A percentile compares a stretch with the other conserved stretches of the same genome.
These are phyloP conservation scores for Cercophora scortea DNA, from an alignment of 495 filamentous ascomycete species.

Conservation along the genomic window DNA sequence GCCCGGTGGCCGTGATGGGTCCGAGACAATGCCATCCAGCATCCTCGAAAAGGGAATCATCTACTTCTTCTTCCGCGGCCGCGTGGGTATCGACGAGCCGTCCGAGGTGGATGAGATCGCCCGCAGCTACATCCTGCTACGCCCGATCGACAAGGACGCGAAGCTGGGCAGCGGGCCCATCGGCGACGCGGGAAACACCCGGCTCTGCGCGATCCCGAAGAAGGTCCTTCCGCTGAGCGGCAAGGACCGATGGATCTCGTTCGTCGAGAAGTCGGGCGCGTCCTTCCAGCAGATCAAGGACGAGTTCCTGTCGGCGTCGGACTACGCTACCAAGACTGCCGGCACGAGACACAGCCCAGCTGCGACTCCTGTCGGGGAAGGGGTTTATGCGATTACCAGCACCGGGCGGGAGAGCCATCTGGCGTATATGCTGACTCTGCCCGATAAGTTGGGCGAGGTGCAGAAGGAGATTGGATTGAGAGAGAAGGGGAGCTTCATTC, in stretches of 20 bases:
- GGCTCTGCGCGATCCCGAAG: constrained; percentile 76
- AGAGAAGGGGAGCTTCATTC: constrained; percentile 66
- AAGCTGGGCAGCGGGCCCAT: constrained; percentile 58
- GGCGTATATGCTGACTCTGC: constrained; percentile 77
- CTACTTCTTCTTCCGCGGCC: constrained; percentile 84
- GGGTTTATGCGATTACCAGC: constrained; percentile 75
- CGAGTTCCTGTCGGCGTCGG: constrained; percentile 54
- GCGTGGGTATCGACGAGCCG: constrained; percentile 67
- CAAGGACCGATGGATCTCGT: constrained; percentile 68
- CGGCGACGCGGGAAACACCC: constrained; percentile 54
- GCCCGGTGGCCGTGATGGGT: constrained; percentile 6
- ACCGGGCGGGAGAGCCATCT: constrained; percentile 68
- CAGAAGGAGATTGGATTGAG: constrained; percentile 71
- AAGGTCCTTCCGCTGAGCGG: constrained; percentile 71
- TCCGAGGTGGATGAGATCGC: constrained; percentile 64
- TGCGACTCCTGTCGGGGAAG: constrained; percentile 71
- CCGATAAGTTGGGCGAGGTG: constrained; percentile 57
- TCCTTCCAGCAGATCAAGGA: constrained; percentile 66
- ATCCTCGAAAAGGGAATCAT: constrained; percentile 89
- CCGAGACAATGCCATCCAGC: constrained; percentile 49
- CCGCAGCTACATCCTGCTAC: constrained; percentile 75
- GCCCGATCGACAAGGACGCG: constrained; percentile 63
- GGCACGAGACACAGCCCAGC: constrained; percentile 65
- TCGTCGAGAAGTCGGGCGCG: constrained; percentile 70
- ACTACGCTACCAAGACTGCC: constrained; percentile 71